Percentiles rank a stretch among this genome's conserved stretches.
Evolutionary conservation across 108 stramenopile genomes (phyloP).

Genomic region (Bacterosira constricta): DNA sequence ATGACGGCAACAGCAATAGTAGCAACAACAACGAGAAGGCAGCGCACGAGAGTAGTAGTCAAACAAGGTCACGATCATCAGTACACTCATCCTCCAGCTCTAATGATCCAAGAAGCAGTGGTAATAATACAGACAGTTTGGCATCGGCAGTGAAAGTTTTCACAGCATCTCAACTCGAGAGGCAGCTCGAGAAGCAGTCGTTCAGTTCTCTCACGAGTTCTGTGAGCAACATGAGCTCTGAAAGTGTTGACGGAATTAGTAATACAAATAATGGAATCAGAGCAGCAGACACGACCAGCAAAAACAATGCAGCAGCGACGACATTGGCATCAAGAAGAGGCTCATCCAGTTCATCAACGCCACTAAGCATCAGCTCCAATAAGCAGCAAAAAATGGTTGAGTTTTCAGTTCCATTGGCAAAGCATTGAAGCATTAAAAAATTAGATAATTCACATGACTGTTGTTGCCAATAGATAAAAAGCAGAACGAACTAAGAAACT

Average conservation of each 20-base stretch:
- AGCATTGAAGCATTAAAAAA: too few relatives aligned
- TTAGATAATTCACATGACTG: too few relatives aligned
- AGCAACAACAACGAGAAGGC: not conserved
- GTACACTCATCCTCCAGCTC: conserved; percentile 13
- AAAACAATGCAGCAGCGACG: not conserved
- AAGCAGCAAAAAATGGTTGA: conserved; percentile 1
- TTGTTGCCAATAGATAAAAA: too few relatives aligned
- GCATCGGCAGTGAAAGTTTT: conserved; percentile 18
- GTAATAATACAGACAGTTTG: too few relatives aligned
- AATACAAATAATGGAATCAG: too few relatives aligned
- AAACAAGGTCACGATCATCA: not conserved
- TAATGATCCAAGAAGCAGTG: not conserved
- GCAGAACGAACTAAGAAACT: too few relatives aligned
- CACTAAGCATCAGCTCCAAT: not conserved
- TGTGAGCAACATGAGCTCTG: conserved; percentile 8
- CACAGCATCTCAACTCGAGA: conserved; percentile 1
- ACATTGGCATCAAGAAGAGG: not conserved
- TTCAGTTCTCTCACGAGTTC: conserved; percentile 30
- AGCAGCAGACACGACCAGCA: not conserved
- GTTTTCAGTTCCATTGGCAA: not conserved
- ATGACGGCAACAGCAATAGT: not conserved
- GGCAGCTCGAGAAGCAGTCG: conserved; percentile 26
- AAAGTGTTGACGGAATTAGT: not conserved
- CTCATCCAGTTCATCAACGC: not conserved
- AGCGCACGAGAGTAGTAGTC: not conserved